A percentile compares a stretch with the other conserved stretches of the same genome.
Conservation (phyloP, 805 yeast genomes). For the Saccharomycopsis fodiens region DNA sequence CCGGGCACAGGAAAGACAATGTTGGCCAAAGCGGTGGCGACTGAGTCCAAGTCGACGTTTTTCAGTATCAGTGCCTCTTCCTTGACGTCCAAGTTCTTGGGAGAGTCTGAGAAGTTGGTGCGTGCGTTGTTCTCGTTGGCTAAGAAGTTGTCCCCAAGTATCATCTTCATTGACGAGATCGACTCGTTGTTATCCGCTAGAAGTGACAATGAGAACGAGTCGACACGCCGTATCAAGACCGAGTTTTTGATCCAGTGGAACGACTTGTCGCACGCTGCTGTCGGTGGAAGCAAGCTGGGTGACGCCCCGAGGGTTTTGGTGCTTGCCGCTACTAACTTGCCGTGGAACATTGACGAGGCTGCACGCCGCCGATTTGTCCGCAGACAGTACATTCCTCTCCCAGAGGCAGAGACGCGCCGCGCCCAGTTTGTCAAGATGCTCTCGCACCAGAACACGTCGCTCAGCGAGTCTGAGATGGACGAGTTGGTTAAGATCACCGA, state of each 20-base stretch:
- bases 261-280: conserved; percentile 81
- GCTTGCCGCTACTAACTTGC: conserved; percentile 90
- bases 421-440: conserved; percentile 67
- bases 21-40: conserved; percentile 96
- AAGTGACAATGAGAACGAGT: conserved; percentile 76
- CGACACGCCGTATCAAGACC: conserved; percentile 84
- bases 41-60: conserved; percentile 90
- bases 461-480: conserved; percentile 56
- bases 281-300: conserved; percentile 32
- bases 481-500: conserved; percentile 59
- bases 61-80: conserved; percentile 90
- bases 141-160: conserved; percentile 81
- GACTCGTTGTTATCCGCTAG: conserved; percentile 83
- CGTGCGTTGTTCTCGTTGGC: conserved; percentile 84
- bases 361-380: conserved; percentile 92
- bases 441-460: conserved; percentile 54
- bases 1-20: conserved; percentile 99
- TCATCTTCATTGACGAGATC: conserved; percentile 93
- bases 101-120: conserved; percentile 91
- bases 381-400: conserved; percentile 89
- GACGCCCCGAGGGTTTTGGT: conserved; percentile 67
- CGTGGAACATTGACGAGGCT: conserved; percentile 97
- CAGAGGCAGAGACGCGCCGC: conserved; percentile 75
- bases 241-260: conserved; percentile 96
- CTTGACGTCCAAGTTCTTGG: conserved; percentile 67